A percentile compares a stretch with the other conserved stretches of the same genome.
These are phyloP conservation scores for Aspergillus indologenus DNA, from an alignment of 495 filamentous ascomycete genomes.

Conservation along the genomic window DNA sequence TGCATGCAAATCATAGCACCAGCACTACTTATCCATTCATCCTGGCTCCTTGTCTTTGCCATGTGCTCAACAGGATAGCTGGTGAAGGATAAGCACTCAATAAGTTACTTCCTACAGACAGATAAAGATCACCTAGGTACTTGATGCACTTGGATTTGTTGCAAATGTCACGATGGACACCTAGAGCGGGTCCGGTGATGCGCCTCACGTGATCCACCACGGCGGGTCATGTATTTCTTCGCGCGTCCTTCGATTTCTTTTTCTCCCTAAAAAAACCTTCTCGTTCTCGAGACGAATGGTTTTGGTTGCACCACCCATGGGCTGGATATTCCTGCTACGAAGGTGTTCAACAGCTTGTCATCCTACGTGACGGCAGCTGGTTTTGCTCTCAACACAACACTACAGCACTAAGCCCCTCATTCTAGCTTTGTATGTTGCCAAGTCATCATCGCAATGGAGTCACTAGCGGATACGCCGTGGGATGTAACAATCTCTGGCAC, in stretches of 20 bases:
- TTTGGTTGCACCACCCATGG: constrained; percentile 23
- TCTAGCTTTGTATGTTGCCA: constrained; percentile 21
- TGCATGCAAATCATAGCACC: too few relatives aligned
- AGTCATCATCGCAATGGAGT: constrained; percentile 60
- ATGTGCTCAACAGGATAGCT: too few relatives aligned
- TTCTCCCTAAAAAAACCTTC: constrained; percentile 14
- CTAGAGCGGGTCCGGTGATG: background rate
- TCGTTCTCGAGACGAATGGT: constrained; percentile 14
- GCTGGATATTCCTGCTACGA: constrained; percentile 21
- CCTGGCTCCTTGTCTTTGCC: too few relatives aligned
- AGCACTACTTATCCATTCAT: too few relatives aligned
- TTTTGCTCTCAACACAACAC: constrained; percentile 22
- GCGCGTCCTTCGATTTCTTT: constrained; percentile 17
- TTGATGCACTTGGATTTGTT: too few relatives aligned
- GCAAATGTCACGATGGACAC: too few relatives aligned
- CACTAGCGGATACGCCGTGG: constrained; percentile 77
- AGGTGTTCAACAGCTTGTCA: constrained; percentile 26
- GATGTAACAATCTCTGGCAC: constrained; percentile 91
- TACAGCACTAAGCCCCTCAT: constrained; percentile 26
- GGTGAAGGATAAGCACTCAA: too few relatives aligned
- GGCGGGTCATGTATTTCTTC: constrained; percentile 22
- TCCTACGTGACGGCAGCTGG: constrained; percentile 28
- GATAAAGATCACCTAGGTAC: too few relatives aligned
- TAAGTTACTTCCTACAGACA: too few relatives aligned
- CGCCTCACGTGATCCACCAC: constrained; percentile 17